phyloP scores from a whole-genome alignment of 148 eudicot species.

The Dysphania ambrosioides region DNA sequence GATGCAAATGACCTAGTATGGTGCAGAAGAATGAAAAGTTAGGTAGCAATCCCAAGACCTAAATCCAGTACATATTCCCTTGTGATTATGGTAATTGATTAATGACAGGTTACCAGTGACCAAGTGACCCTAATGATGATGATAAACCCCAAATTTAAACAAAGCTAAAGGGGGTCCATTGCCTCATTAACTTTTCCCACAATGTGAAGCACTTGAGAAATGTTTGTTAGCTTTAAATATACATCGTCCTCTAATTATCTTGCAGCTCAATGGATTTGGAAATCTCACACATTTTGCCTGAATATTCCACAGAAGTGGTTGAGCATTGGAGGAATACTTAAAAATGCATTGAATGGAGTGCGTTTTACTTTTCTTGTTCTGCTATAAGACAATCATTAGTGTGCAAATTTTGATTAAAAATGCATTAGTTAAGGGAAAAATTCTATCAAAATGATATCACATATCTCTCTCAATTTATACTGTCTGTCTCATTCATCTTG shows the following conservation, averaged over 20 bases:
- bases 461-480: background rate
- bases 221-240: background rate
- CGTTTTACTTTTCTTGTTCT: slow-evolving; percentile 8
- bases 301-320: slow-evolving; percentile 9
- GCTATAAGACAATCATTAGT: slow-evolving; percentile 16
- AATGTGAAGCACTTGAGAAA: background rate
- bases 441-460: background rate
- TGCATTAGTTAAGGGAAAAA: background rate
- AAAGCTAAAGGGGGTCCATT: slow-evolving; percentile 26
- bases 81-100: slow-evolving; percentile 32
- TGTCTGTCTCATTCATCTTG: background rate
- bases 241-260: slow-evolving; percentile 10
- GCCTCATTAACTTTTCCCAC: slow-evolving; percentile 21
- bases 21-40: slow-evolving; percentile 19
- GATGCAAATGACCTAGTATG: slow-evolving; percentile 16
- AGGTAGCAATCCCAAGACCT: slow-evolving; percentile 34
- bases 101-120: slow-evolving; percentile 19
- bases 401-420: background rate
- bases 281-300: background rate
- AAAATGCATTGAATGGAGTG: background rate
- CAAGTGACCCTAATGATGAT: slow-evolving; percentile 33
- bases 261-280: slow-evolving; percentile 13
- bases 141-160: slow-evolving; percentile 6
- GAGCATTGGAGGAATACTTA: slow-evolving; percentile 2
- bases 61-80: slow-evolving; percentile 26